These are phyloP conservation scores for Alternaria brassicae DNA, from an alignment of 2,329 filamentous ascomycete species.

Conservation along the genomic window DNA sequence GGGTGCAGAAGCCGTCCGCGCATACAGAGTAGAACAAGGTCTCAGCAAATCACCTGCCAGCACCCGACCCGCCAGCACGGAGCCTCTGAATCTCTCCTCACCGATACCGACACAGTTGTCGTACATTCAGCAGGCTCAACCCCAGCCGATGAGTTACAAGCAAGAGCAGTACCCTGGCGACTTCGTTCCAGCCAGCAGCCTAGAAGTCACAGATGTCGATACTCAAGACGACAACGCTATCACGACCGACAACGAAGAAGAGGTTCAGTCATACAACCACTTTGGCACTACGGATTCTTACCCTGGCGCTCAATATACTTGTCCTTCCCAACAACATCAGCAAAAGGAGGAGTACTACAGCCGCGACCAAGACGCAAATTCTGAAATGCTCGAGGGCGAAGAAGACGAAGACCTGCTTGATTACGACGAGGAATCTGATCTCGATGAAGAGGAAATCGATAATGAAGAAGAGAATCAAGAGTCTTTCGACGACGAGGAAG, in stretches of 20 bases:
- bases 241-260: conserved; percentile 20
- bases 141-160: conserved; percentile 11
- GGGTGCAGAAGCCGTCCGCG: conserved; percentile 40
- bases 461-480: conserved; percentile 10
- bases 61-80: conserved; percentile 22
- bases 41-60: conserved; percentile 25
- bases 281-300: conserved; percentile 5
- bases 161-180: conserved; percentile 21
- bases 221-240: conserved; percentile 16
- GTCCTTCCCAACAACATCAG: background rate
- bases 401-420: conserved; percentile 12
- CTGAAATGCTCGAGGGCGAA: conserved; percentile 22
- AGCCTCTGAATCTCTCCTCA: conserved; percentile 33
- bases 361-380: conserved; percentile 21
- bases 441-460: conserved; percentile 11
- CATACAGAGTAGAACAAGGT: conserved; percentile 31
- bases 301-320: conserved; percentile 3
- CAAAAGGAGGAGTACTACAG: background rate
- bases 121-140: conserved; percentile 20
- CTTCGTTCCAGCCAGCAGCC: conserved; percentile 12
- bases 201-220: conserved; percentile 18
- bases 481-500: conserved; percentile 15
- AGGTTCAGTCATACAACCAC: conserved; percentile 11
- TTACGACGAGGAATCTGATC: conserved; percentile 2
- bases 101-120: conserved; percentile 34